phyloP scores from a whole-genome alignment of 805 yeast genomes.

The Candida sakaeoensis region DNA sequence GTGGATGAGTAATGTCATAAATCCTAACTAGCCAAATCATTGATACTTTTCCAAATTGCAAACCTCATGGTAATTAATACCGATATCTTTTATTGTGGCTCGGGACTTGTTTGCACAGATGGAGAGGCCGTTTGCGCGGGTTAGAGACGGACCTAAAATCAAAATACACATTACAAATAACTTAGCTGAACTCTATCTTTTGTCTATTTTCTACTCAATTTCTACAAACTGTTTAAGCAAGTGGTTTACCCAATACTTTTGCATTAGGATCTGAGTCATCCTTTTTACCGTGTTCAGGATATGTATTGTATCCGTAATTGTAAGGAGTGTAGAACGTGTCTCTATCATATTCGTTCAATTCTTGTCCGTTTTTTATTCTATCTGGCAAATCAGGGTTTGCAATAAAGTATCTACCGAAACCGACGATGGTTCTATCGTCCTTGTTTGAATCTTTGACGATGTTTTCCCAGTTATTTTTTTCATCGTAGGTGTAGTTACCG shows the following conservation, averaged over 20 bases:
- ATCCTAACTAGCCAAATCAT: no score
- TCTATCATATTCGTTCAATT: slow-evolving; percentile 38
- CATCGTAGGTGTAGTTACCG: slow-evolving; percentile 15
- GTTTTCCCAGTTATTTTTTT: slow-evolving; percentile 6
- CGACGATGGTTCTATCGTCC: slow-evolving; percentile 40
- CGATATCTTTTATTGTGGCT: no score
- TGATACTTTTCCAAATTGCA: no score
- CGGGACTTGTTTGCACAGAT: no score
- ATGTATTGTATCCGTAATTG: slow-evolving; percentile 28
- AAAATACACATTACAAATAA: no score
- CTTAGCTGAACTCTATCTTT: background rate
- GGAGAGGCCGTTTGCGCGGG: no score
- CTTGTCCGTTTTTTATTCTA: slow-evolving; percentile 33
- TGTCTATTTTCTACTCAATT: background rate
- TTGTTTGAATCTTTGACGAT: slow-evolving; percentile 11
- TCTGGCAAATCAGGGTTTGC: slow-evolving; percentile 44
- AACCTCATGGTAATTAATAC: no score
- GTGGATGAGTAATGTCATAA: no score
- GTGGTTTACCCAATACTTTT: slow-evolving; percentile 8
- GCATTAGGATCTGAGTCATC: slow-evolving; percentile 10
- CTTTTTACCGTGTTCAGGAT: slow-evolving; percentile 6
- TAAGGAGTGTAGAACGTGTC: slow-evolving; percentile 29
- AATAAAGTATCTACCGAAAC: slow-evolving; percentile 34
- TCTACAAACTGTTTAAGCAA: slow-evolving; percentile 4
- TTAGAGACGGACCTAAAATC: no score